phyloP scores from a whole-genome alignment of 2,329 filamentous ascomycete genomes.

The Epichloe brachyelytri region DNA sequence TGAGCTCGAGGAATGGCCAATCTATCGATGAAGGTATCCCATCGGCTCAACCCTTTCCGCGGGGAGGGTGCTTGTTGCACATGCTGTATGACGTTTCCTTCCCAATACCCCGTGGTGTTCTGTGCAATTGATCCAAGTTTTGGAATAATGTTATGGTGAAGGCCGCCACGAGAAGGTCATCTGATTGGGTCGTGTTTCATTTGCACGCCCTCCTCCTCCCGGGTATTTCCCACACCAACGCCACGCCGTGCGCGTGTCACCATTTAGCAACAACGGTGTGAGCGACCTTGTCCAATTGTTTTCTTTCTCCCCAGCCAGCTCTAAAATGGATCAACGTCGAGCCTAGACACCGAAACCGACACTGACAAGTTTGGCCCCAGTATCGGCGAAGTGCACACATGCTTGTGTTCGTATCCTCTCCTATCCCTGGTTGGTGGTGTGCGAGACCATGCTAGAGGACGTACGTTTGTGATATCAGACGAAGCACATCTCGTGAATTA shows the following conservation, averaged over 20 bases:
- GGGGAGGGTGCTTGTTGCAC: not conserved
- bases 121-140: not conserved
- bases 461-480: not conserved
- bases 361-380: constrained; percentile 2
- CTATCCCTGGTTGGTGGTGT: not conserved
- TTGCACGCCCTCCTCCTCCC: not conserved
- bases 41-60: not conserved
- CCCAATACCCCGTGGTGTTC: not conserved
- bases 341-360: not conserved
- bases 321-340: not conserved
- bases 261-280: constrained; percentile 1
- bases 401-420: not conserved
- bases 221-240: constrained; percentile 1
- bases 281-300: constrained; percentile 6
- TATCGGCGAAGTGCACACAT: not conserved
- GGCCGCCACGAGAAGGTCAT: not conserved
- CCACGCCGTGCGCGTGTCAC: constrained; percentile 6
- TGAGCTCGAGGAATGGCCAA: not conserved
- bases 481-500: not conserved
- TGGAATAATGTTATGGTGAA: not conserved
- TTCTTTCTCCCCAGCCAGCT: constrained; percentile 2
- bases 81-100: not conserved
- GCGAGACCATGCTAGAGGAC: not conserved
- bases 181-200: not conserved
- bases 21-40: not conserved